phyloP scores from a whole-genome alignment of 148 eudicot genomes.

The Limonium bicolor region DNA sequence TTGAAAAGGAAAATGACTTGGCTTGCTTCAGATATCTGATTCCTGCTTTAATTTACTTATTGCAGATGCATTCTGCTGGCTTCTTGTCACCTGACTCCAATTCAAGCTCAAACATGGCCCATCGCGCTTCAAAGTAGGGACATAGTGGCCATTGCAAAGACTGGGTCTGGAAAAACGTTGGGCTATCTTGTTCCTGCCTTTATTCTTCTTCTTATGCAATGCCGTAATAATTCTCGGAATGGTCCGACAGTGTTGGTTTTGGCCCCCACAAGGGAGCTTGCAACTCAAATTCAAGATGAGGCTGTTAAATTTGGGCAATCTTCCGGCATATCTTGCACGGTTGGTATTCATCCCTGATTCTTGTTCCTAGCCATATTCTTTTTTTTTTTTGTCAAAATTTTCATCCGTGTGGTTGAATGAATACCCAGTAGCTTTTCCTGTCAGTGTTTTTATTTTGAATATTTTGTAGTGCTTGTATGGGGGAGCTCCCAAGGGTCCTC shows the following conservation, averaged over 20 bases:
- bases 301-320: slow-evolving; percentile 84
- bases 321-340: slow-evolving; percentile 78
- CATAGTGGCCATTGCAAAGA: slow-evolving; percentile 96
- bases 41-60: neutral
- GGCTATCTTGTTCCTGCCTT: slow-evolving; percentile 94
- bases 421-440: neutral
- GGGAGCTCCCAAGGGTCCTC: slow-evolving; percentile 84
- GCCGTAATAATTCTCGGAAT: slow-evolving; percentile 51
- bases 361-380: neutral
- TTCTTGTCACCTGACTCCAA: slow-evolving; percentile 88
- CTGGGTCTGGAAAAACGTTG: slow-evolving; percentile 96
- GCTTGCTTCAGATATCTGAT: too few relatives aligned
- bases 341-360: slow-evolving; percentile 8
- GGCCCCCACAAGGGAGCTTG: slow-evolving; percentile 97
- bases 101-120: slow-evolving; percentile 99
- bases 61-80: slow-evolving; percentile 77
- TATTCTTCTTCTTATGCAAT: slow-evolving; percentile 62
- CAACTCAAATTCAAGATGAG: slow-evolving; percentile 87
- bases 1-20: too few relatives aligned
- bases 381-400: neutral
- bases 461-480: slow-evolving; percentile 80
- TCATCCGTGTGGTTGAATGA: neutral
- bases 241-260: slow-evolving; percentile 92
- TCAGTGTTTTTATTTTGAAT: neutral
- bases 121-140: slow-evolving; percentile 81